Percentiles rank a stretch among this genome's conserved stretches.
Conservation (phyloP, 2,329 filamentous ascomycete species). For the Fusarium setosum region DNA sequence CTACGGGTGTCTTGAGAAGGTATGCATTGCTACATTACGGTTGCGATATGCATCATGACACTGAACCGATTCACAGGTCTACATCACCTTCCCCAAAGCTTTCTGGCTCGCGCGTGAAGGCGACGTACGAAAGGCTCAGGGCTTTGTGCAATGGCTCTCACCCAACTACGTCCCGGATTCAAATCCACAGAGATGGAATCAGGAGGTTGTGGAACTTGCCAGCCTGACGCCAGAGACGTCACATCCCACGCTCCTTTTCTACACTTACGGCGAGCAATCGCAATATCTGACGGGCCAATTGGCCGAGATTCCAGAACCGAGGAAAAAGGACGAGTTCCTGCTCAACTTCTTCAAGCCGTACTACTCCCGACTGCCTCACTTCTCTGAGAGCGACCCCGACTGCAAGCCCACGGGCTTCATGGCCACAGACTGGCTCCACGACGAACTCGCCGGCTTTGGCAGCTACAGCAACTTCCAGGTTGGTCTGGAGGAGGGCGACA, state of each 20-base stretch:
- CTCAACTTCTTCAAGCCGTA: conserved; percentile 80
- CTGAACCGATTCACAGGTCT: conserved; percentile 52
- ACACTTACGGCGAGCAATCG: conserved; percentile 75
- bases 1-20: conserved; percentile 79
- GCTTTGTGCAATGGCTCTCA: conserved; percentile 81
- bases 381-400: conserved; percentile 59
- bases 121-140: conserved; percentile 59
- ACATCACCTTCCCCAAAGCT: conserved; percentile 77
- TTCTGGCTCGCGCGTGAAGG: conserved; percentile 73
- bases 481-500: conserved; percentile 76
- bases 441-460: conserved; percentile 83
- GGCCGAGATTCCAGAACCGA: conserved; percentile 53
- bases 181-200: conserved; percentile 75
- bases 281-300: conserved; percentile 62
- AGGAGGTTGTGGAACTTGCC: conserved; percentile 82
- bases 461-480: conserved; percentile 89
- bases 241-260: conserved; percentile 89
- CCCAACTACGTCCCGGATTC: conserved; percentile 73
- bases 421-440: conserved; percentile 81
- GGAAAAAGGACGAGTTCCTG: conserved; percentile 66
- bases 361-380: conserved; percentile 79
- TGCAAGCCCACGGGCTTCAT: conserved; percentile 74
- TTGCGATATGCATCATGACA: not conserved
- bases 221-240: conserved; percentile 67
- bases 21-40: conserved; percentile 44